Base-by-base conservation (phyloP, 1,284 basidiomycete genomes). In the Apiotrichum laibachii region DNA sequence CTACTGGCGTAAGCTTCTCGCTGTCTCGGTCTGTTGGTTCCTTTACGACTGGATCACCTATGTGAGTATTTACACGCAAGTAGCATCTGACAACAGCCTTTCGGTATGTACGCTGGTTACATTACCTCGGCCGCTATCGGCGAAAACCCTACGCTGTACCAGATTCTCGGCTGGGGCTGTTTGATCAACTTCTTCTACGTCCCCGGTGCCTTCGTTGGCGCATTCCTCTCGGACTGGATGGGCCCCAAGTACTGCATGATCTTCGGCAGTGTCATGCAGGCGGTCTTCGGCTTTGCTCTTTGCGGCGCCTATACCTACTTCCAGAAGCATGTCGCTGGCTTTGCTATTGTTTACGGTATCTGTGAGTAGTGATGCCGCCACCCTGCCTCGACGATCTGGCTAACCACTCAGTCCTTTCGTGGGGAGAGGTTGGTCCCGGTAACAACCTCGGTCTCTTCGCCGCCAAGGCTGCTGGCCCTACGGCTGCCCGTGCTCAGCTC, bases 301-400 rank as follows among this genome's bases (percentile, higher is more conserved):
- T 90, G 88, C 62, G 90, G 89, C 15, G 79, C 85, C 35, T 93
- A 92, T 76, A 72, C 64, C 22, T 78, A 80, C 78, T 59, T 63
- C 39, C 49, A 54, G 51, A 18, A 44, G 46, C 55, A 19, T 64
- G 83, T 92, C 56, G 89, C 81, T 19, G 91, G 84, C n/a, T 95
- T 93, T 63, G 89, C 89, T 43, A 84, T 92, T 45, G 80, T 96
- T 7, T 96, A 95, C 69, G 92, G 93, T 15, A 86, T 96, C 56
- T 62, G 46, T 43, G 19, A 47, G 47, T 47, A n/a, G 35, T n/a
- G n/a, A n/a, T n/a, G n/a, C n/a, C n/a, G n/a, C n/a, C n/a, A n/a
- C n/a, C n/a, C n/a, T n/a, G n/a, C n/a, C n/a, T n/a, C n/a, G n/a
- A n/a, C n/a, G n/a, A n/a, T n/a, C n/a, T n/a, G n/a, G n/a, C n/a